These are phyloP conservation scores for Colletotrichum filicis DNA, from an alignment of 2,329 filamentous ascomycete species.

Conservation along the genomic window DNA sequence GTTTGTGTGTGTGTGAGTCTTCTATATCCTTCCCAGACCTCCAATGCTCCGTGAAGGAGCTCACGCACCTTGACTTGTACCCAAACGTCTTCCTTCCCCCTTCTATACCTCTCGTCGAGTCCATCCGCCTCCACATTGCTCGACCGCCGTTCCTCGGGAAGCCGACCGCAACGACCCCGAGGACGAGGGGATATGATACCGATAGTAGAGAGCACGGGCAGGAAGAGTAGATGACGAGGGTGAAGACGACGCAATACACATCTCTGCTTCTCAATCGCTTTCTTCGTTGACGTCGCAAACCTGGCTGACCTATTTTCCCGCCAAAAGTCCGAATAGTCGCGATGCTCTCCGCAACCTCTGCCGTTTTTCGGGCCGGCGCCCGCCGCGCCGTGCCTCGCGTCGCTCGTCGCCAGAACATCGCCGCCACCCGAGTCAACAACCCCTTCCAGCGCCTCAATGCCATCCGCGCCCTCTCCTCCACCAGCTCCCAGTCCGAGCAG, in stretches of 20 bases:
- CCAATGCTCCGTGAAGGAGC: background rate
- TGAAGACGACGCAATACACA: background rate
- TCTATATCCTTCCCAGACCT: background rate
- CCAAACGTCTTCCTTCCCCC: background rate
- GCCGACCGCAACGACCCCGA: background rate
- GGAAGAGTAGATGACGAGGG: background rate
- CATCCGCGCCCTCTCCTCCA: conserved; percentile 43
- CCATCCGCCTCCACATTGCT: background rate
- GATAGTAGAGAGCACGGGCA: background rate
- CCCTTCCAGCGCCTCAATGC: conserved; percentile 35
- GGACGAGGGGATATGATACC: background rate
- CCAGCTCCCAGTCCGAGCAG: conserved; percentile 46
- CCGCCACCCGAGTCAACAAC: conserved; percentile 38
- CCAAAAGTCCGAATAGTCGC: conserved; percentile 24
- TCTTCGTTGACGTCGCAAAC: background rate
- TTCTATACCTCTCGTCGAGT: background rate
- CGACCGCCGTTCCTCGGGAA: background rate
- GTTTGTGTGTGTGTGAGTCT: background rate
- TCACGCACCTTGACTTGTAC: background rate
- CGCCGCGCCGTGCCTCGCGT: conserved; percentile 51
- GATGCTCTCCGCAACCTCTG: conserved; percentile 57
- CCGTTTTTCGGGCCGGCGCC: conserved; percentile 55
- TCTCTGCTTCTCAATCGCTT: background rate
- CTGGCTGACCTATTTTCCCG: conserved; percentile 4
- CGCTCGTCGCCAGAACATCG: conserved; percentile 35